Conservation (phyloP, 2,329 filamentous ascomycete genomes). For the Magnaporthiopsis incrustans region DNA sequence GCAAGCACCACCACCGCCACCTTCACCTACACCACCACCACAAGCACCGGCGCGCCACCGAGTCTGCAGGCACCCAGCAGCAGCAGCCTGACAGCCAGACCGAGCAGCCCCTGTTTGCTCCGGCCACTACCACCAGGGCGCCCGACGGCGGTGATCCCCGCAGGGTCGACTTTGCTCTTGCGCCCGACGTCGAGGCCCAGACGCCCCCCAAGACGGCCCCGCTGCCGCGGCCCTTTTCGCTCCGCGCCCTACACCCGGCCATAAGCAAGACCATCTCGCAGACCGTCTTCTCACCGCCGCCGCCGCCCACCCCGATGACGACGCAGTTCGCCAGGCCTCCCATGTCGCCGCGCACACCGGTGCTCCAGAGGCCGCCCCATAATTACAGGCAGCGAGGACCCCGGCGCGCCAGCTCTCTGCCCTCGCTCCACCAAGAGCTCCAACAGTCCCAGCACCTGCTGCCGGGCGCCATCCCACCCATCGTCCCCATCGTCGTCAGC, state of each 20-base stretch:
- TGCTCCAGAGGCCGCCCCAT: constrained; percentile 12
- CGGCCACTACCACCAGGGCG: background rate
- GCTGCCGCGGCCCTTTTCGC: constrained; percentile 22
- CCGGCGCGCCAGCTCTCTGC: constrained; percentile 49
- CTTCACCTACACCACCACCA: background rate
- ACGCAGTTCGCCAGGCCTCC: background rate
- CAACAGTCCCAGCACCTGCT: constrained; percentile 14
- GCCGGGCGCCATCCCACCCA: constrained; percentile 20
- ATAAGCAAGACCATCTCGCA: constrained; percentile 49
- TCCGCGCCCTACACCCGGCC: constrained; percentile 38
- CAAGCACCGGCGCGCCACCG: background rate
- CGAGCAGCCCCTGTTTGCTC: constrained; percentile 4
- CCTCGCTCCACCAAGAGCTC: constrained; percentile 17
- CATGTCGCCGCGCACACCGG: background rate
- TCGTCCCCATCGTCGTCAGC: constrained; percentile 23
- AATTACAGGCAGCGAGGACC: constrained; percentile 22
- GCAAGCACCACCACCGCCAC: constrained; percentile 12
- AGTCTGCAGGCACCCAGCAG: background rate
- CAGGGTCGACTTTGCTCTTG: constrained; percentile 36
- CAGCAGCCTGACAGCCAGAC: constrained; percentile 1
- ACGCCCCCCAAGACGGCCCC: constrained; percentile 28
- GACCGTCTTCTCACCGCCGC: constrained; percentile 40
- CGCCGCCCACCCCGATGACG: background rate
- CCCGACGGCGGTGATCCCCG: constrained; percentile 18
- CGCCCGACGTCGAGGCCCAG: constrained; percentile 22